Conservation (phyloP, 2,329 filamentous ascomycete species). For the Penicillium fuscoglaucum region DNA sequence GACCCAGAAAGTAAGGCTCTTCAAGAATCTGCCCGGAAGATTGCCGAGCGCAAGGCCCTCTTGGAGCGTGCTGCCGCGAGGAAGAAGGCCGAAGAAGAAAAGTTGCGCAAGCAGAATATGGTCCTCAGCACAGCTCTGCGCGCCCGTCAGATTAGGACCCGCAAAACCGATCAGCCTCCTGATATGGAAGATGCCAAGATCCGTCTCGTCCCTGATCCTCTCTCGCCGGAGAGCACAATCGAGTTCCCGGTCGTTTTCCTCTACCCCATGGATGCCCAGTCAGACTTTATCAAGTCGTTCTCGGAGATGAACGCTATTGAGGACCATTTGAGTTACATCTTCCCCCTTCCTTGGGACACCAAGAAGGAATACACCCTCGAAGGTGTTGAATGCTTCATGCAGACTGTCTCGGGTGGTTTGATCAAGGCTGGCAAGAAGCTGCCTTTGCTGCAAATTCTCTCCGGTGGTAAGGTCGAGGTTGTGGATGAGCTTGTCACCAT, state of each 20-base stretch:
- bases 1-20: conserved; percentile 71
- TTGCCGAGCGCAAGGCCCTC: conserved; percentile 58
- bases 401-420: conserved; percentile 75
- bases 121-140: conserved; percentile 66
- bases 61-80: conserved; percentile 57
- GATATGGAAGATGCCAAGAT: conserved; percentile 84
- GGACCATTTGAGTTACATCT: conserved; percentile 79
- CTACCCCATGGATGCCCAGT: conserved; percentile 79
- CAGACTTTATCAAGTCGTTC: conserved; percentile 88
- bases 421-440: conserved; percentile 90
- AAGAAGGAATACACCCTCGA: conserved; percentile 64
- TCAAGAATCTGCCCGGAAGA: conserved; percentile 60
- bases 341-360: conserved; percentile 85
- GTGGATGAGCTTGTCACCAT: conserved; percentile 82
- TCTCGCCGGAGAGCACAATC: conserved; percentile 70
- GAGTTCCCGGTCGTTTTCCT: conserved; percentile 78
- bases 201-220: conserved; percentile 67
- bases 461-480: conserved; percentile 76
- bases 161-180: conserved; percentile 69
- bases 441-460: conserved; percentile 70
- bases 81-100: conserved; percentile 53
- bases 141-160: conserved; percentile 68
- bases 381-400: conserved; percentile 82
- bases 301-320: conserved; percentile 71
- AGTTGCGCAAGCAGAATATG: conserved; percentile 53